Conservation (phyloP, 306 rosid species). For the Ammopiptanthus mongolicus region DNA sequence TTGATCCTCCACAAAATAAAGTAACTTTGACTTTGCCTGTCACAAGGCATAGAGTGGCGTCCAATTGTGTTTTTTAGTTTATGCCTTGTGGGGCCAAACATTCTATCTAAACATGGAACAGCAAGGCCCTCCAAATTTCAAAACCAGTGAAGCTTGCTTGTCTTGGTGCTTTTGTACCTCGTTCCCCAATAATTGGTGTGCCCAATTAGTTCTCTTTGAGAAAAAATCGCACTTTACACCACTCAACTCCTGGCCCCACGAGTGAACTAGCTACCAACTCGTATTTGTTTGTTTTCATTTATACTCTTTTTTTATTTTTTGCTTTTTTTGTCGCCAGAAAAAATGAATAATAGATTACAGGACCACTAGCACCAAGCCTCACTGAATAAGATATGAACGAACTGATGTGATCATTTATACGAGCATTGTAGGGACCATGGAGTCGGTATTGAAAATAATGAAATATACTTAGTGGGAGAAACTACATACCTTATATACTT, state of each 20-base stretch:
- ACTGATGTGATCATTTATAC: neutral
- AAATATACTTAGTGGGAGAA: neutral
- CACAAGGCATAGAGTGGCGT: neutral
- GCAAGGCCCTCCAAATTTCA: neutral
- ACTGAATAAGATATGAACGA: neutral
- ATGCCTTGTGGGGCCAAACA: neutral
- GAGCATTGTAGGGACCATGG: neutral
- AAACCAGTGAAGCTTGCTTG: neutral
- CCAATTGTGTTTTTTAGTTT: neutral
- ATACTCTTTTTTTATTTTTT: neutral
- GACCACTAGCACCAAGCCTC: neutral
- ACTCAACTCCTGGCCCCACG: neutral
- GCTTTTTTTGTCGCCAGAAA: neutral
- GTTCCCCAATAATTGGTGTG: constrained; percentile 10
- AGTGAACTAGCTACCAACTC: neutral
- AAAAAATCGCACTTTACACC: neutral
- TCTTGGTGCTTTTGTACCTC: constrained; percentile 11
- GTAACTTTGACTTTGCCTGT: neutral
- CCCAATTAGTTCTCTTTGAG: neutral
- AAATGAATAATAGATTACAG: neutral
- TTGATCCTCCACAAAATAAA: too few species aligned
- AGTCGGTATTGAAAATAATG: neutral
- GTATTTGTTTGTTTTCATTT: neutral
- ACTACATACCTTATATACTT: neutral
- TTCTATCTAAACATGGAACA: neutral